Evolutionary conservation across 2,329 filamentous ascomycete genomes (phyloP).

Genomic region (Sclerotinia glacialis): DNA sequence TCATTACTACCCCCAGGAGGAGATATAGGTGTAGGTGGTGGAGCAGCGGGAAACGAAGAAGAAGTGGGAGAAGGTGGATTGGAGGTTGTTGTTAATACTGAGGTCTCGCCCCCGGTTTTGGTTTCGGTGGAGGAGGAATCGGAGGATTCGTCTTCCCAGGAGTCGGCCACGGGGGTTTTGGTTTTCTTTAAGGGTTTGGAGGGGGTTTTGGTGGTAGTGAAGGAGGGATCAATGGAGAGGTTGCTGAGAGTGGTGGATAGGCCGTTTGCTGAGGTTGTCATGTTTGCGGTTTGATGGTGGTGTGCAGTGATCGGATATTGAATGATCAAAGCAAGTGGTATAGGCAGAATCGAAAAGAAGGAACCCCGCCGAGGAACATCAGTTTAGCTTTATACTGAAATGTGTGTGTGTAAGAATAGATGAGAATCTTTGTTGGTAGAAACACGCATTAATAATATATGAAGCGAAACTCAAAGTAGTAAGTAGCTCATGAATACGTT

Average conservation of each 20-base stretch:
- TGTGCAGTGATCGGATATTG: neutral
- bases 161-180: slow-evolving; percentile 56
- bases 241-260: slow-evolving; percentile 32
- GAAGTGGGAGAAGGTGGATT: slow-evolving; percentile 24
- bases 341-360: neutral
- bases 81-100: slow-evolving; percentile 31
- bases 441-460: no score
- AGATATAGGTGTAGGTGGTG: slow-evolving; percentile 66
- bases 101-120: slow-evolving; percentile 3
- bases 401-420: no score
- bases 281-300: slow-evolving; percentile 2
- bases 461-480: no score
- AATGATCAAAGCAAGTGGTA: neutral
- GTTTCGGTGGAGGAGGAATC: slow-evolving; percentile 36
- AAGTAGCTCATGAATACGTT: neutral
- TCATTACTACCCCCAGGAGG: slow-evolving; percentile 41
- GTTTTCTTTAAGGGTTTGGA: slow-evolving; percentile 38
- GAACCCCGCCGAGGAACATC: no score
- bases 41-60: slow-evolving; percentile 46
- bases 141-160: slow-evolving; percentile 70
- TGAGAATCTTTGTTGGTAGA: no score
- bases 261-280: slow-evolving; percentile 23
- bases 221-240: slow-evolving; percentile 24
- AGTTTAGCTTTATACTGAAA: no score
- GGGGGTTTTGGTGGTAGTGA: neutral